phyloP scores from a whole-genome alignment of 1,284 basidiomycete species.

The Xerocomus amazonicus region DNA sequence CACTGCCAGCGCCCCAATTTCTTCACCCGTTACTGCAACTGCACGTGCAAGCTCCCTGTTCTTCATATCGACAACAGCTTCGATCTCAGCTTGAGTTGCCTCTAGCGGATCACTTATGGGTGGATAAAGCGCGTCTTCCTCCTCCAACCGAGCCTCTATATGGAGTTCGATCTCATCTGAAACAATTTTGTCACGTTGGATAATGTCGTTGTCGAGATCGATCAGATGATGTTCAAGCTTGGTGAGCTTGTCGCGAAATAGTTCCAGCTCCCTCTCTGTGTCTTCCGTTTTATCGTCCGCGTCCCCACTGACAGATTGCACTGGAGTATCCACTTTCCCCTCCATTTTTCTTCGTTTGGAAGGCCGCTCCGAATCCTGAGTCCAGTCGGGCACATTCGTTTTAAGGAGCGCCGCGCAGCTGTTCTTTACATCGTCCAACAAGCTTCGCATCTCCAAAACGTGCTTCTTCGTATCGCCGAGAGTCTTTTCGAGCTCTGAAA shows the following conservation, averaged over 20 bases:
- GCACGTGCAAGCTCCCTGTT: conserved; percentile 15
- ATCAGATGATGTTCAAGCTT: conserved; percentile 37
- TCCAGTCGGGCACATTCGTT: conserved; percentile 8
- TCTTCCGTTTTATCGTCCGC: conserved; percentile 8
- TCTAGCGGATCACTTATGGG: conserved; percentile 12
- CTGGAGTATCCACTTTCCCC: conserved; percentile 2
- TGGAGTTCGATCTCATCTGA: conserved; percentile 38
- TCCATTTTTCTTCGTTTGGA: conserved; percentile 40
- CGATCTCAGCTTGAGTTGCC: conserved; percentile 23
- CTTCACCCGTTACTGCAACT: conserved; percentile 29
- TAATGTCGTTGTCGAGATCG: conserved; percentile 44
- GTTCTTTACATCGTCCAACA: conserved; percentile 25
- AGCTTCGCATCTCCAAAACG: conserved; percentile 23
- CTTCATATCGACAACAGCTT: conserved; percentile 18
- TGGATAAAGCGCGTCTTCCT: conserved; percentile 25
- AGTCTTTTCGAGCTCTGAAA: conserved; percentile 26
- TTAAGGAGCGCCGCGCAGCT: conserved; percentile 25
- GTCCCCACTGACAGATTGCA: conserved; percentile 11
- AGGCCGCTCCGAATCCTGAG: conserved; percentile 30
- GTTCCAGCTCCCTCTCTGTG: conserved; percentile 33
- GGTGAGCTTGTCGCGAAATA: conserved; percentile 38
- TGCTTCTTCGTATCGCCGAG: conserved; percentile 28
- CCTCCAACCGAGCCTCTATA: conserved; percentile 37
- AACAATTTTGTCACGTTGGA: conserved; percentile 36
- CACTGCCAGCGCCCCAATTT: conserved; percentile 39